Evolutionary conservation across 495 filamentous ascomycete genomes (phyloP), one percentile per base, ranked within the genome.

Genomic region (Niebla homalea): DNA sequence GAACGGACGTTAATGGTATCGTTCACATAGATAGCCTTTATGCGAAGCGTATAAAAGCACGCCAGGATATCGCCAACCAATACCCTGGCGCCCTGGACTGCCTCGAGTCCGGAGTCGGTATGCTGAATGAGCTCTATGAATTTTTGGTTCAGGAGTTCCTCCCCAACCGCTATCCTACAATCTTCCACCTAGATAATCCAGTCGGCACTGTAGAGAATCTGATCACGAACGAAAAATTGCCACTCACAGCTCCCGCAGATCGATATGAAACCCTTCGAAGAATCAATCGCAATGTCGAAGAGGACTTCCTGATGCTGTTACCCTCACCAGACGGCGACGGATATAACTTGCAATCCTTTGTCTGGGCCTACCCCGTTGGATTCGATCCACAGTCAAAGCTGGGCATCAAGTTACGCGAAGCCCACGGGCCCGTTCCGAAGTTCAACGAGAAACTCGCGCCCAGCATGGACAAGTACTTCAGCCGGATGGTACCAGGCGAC

Each of bases 401-500:
- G 7, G 76, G 75, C 0, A 66, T 73, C 49, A 62, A 68, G 3
- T 62, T 90, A 3, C 71, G 72, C 0, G 74, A 77, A 40, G 83
- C 90, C 48, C 87, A 92, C 56, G 66, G 49, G 3, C 81, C 81
- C 0, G 80, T 85, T 0, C 83, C 83, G 0, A 73, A 75, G 0
- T 89, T 87, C 58, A 63, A 60, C 22, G 73, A 77, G 36, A 88
- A 84, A 61, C 71, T 92, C 3, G 78, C 79, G 42, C 70, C 69
- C 19, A 83, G 79, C 51, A 87, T 92, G 84, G 87, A 90, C 62
- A 69, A 78, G 18, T 89, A 82, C 65, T 90, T 92, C 56, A 65
- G 67, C 4, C 63, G 64, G 6, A 45, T 83, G 0, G 25, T 15
- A 22, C 45, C 45, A 5, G 25, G 45, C 15, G 32, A 48, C 26